phyloP scores from a whole-genome alignment of 768 basidiomycete genomes.

The Naematelia encephala region DNA sequence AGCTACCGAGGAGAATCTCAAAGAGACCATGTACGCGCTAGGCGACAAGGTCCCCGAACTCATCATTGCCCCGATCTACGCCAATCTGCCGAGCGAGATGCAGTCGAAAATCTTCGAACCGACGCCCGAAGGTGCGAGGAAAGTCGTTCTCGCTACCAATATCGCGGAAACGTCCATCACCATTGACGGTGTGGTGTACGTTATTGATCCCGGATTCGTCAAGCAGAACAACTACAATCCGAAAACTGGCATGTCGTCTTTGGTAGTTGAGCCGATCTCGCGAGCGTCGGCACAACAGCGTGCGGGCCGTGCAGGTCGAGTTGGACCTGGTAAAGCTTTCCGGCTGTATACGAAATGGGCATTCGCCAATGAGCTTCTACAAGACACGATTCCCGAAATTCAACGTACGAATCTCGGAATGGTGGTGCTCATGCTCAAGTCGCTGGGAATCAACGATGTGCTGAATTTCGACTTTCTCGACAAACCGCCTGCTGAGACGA shows the following conservation, averaged over 20 bases:
- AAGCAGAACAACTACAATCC: conserved; percentile 99
- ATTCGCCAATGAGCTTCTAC: conserved; percentile 88
- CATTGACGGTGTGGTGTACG: conserved; percentile 98
- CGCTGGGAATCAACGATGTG: conserved; percentile 95
- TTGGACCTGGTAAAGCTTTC: conserved; percentile 97
- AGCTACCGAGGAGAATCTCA: conserved; percentile 89
- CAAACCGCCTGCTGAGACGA: conserved; percentile 94
- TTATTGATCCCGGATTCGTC: conserved; percentile 98
- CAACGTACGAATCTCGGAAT: conserved; percentile 96
- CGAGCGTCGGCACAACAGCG: conserved; percentile 95
- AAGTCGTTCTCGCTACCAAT: conserved; percentile 91
- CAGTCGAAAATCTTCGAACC: conserved; percentile 99
- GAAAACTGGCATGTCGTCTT: conserved; percentile 94
- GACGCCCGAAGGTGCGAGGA: conserved; percentile 90
- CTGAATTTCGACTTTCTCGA: conserved; percentile 99
- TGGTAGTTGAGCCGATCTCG: conserved; percentile 94
- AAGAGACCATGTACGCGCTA: conserved; percentile 88
- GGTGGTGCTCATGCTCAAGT: conserved; percentile 92
- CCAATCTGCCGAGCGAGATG: conserved; percentile 98
- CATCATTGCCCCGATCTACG: conserved; percentile 95
- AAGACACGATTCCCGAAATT: conserved; percentile 96
- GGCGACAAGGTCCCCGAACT: conserved; percentile 95
- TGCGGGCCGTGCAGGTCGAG: conserved; percentile 94
- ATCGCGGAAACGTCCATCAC: conserved; percentile 99
- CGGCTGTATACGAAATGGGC: conserved; percentile 99